Conservation (phyloP, 257 asterid species). For the Solanum chiquidenum region DNA sequence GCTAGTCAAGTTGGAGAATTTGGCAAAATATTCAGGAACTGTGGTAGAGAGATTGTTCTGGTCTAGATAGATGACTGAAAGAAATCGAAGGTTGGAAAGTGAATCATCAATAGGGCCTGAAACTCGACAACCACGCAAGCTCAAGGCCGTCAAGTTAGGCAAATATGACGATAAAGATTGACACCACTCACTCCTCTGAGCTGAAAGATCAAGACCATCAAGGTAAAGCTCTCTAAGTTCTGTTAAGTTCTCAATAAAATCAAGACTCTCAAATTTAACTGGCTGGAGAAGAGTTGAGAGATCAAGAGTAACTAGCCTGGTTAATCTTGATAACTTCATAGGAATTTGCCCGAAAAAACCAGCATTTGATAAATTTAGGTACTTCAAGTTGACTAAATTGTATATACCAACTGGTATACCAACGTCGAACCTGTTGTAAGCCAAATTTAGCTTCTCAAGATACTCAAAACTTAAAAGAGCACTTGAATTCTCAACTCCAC, state of each 20-base stretch:
- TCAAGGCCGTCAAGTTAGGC: conserved; percentile 20
- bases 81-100: background rate
- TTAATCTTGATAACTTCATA: no score
- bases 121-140: conserved; percentile 15
- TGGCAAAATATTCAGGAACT: background rate
- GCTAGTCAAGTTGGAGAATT: conserved; percentile 1
- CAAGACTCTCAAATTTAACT: no score
- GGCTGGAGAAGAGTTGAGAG: no score
- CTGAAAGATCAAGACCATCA: conserved; percentile 22
- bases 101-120: conserved; percentile 14
- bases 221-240: background rate
- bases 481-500: background rate
- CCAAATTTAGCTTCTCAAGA: background rate
- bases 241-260: background rate
- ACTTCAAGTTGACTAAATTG: no score
- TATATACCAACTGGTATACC: background rate
- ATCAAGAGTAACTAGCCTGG: no score
- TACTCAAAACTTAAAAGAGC: background rate
- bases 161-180: conserved; percentile 21
- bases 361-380: no score
- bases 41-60: background rate
- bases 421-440: background rate
- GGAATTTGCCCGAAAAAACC: no score
- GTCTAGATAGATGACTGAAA: background rate
- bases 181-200: conserved; percentile 15